These are phyloP conservation scores for Dendrothele bispora DNA, from an alignment of 768 basidiomycete genomes.

Conservation along the genomic window DNA sequence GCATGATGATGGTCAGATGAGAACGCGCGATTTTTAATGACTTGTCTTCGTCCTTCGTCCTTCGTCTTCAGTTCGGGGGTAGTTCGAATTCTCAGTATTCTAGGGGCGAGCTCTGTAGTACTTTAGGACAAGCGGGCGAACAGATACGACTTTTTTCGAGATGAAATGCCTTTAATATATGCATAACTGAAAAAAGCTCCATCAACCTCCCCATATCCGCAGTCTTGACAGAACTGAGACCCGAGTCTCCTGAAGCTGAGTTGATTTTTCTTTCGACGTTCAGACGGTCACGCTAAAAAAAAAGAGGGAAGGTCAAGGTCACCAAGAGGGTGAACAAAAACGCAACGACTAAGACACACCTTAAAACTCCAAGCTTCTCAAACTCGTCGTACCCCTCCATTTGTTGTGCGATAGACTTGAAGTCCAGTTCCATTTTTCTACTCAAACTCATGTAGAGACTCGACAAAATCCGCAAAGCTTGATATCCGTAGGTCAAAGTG, in stretches of 20 bases:
- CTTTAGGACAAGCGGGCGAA: background rate
- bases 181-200: slow-evolving; percentile 77
- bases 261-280: slow-evolving; percentile 63
- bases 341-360: slow-evolving; percentile 33
- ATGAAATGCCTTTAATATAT: no score
- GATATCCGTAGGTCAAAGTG: slow-evolving; percentile 84
- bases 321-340: slow-evolving; percentile 7
- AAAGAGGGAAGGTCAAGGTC: no score
- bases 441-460: slow-evolving; percentile 79
- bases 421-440: slow-evolving; percentile 81
- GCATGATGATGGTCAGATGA: slow-evolving; percentile 28
- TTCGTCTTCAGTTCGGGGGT: slow-evolving; percentile 33
- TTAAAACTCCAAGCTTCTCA: slow-evolving; percentile 78
- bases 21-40: no score
- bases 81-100: slow-evolving; percentile 74
- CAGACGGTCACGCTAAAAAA: slow-evolving; percentile 69
- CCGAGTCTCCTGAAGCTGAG: slow-evolving; percentile 43
- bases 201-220: slow-evolving; percentile 81
- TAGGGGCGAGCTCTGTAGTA: slow-evolving; percentile 58
- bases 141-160: no score
- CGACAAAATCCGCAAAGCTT: slow-evolving; percentile 77
- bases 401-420: slow-evolving; percentile 58
- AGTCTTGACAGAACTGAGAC: slow-evolving; percentile 57
- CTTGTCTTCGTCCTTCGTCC: slow-evolving; percentile 22
- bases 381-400: slow-evolving; percentile 70